These are phyloP conservation scores for Venturia pyrina DNA, from an alignment of 2,329 filamentous ascomycete genomes.

Conservation along the genomic window DNA sequence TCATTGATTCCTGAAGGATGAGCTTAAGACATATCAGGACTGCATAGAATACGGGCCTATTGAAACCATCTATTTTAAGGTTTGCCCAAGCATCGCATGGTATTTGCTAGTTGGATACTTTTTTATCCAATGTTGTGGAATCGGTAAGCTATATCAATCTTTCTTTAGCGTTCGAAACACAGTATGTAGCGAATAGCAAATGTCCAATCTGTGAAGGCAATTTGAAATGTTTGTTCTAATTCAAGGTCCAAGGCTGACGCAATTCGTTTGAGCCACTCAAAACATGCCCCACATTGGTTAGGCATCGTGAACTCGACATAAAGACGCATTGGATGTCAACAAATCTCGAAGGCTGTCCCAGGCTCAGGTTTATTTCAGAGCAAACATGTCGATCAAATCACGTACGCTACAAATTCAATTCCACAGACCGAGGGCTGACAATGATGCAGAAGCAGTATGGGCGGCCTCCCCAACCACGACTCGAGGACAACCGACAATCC, in stretches of 20 bases:
- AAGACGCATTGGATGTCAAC: not conserved
- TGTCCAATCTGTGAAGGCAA: not conserved
- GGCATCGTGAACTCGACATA: not conserved
- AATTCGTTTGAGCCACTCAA: not conserved
- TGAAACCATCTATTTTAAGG: too few relatives aligned
- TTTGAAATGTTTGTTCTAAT: not conserved
- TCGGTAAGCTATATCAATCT: not conserved
- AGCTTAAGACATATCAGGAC: too few relatives aligned
- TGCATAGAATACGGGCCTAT: too few relatives aligned
- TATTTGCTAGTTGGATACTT: too few relatives aligned
- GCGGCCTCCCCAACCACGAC: slow-evolving; percentile 76
- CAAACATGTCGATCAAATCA: slow-evolving; percentile 11
- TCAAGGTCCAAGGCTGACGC: not conserved
- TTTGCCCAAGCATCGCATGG: too few relatives aligned
- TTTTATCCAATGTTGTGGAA: too few relatives aligned
- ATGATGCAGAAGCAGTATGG: slow-evolving; percentile 55
- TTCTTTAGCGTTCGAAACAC: not conserved
- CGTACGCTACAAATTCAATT: not conserved
- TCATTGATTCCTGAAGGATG: too few relatives aligned
- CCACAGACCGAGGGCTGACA: not conserved
- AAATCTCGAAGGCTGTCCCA: not conserved
- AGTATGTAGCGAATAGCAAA: not conserved
- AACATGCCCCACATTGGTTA: not conserved
- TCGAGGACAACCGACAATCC: slow-evolving; percentile 77
- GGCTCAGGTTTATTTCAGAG: not conserved